Percentiles rank a stretch among this genome's conserved stretches.
Evolutionary conservation across 805 yeast species (phyloP).

Genomic region (Peterozyma toletana): DNA sequence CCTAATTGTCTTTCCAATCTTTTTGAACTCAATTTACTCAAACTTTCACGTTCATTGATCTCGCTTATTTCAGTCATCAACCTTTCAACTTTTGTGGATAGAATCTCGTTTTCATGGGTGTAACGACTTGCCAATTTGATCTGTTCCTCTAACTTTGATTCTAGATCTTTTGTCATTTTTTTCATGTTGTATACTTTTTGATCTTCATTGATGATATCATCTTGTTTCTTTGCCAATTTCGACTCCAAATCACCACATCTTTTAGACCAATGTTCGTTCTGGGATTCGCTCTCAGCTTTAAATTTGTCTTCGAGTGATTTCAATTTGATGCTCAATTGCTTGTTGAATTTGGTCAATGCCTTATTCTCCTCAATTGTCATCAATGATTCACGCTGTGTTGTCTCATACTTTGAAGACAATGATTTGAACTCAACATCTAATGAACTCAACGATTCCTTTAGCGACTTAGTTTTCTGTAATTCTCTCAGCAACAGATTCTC

Average conservation of each 20-base stretch:
- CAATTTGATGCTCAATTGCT: slow-evolving; percentile 39
- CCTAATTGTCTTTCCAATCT: slow-evolving; percentile 50
- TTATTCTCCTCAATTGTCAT: slow-evolving; percentile 62
- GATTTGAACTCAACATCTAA: slow-evolving; percentile 15
- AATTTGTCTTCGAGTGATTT: slow-evolving; percentile 39
- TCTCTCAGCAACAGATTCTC: slow-evolving; percentile 22
- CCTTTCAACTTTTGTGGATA: slow-evolving; percentile 42
- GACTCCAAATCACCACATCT: slow-evolving; percentile 47
- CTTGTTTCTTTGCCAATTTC: slow-evolving; percentile 38
- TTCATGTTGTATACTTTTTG: slow-evolving; percentile 44
- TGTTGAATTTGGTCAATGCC: slow-evolving; percentile 48
- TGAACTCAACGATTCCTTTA: slow-evolving; percentile 22
- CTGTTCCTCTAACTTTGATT: slow-evolving; percentile 44
- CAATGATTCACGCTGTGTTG: slow-evolving; percentile 44
- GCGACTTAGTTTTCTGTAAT: slow-evolving; percentile 24
- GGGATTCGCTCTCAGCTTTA: slow-evolving; percentile 43
- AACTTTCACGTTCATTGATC: slow-evolving; percentile 37
- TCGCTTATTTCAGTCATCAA: slow-evolving; percentile 34
- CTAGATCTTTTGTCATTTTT: slow-evolving; percentile 46
- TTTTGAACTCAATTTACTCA: slow-evolving; percentile 32
- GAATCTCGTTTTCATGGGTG: slow-evolving; percentile 51
- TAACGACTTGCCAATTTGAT: slow-evolving; percentile 40
- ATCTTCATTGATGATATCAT: slow-evolving; percentile 41
- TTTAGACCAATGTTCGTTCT: slow-evolving; percentile 48
- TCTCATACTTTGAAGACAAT: slow-evolving; percentile 20